phyloP scores from a whole-genome alignment of 805 yeast species.

The Candida silvicultrix region DNA sequence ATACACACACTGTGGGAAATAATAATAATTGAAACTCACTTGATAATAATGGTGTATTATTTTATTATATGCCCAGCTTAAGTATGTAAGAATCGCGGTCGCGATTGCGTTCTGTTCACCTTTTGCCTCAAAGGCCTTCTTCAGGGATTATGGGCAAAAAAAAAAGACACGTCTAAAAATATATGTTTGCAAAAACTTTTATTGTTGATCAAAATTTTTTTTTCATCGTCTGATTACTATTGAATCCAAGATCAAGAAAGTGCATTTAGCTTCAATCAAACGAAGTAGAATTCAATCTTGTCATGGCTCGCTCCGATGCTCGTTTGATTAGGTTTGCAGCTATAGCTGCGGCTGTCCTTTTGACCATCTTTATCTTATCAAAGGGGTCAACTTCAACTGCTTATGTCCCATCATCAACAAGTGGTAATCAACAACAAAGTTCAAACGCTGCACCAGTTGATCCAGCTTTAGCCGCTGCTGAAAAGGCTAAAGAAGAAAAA shows the following conservation, averaged over 20 bases:
- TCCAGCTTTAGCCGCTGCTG: slow-evolving; percentile 5
- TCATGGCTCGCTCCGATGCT: slow-evolving; percentile 23
- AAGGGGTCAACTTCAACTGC: slow-evolving; percentile 20
- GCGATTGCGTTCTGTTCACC: not conserved
- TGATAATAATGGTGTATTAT: not conserved
- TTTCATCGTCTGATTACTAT: slow-evolving; percentile 3
- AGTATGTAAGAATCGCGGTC: not conserved
- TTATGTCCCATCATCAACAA: slow-evolving; percentile 12
- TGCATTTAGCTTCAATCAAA: not conserved
- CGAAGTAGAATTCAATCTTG: not conserved
- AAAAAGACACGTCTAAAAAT: not conserved
- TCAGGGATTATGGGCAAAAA: not conserved
- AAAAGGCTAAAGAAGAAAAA: not conserved
- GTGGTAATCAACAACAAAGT: not conserved
- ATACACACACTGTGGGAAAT: too few relatives aligned
- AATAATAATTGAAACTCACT: too few relatives aligned
- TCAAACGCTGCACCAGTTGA: slow-evolving; percentile 1
- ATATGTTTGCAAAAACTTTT: not conserved
- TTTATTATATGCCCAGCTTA: not conserved
- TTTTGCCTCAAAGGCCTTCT: too few relatives aligned
- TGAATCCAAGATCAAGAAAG: not conserved
- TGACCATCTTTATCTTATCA: slow-evolving; percentile 20
- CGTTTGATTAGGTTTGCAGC: slow-evolving; percentile 21
- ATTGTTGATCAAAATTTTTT: slow-evolving; percentile 5
- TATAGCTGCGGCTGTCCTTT: slow-evolving; percentile 18